Percentiles rank a stretch among this genome's conserved stretches.
phyloP scores from a whole-genome alignment of 2,329 filamentous ascomycete genomes.

The Trichophaea hybrida region DNA sequence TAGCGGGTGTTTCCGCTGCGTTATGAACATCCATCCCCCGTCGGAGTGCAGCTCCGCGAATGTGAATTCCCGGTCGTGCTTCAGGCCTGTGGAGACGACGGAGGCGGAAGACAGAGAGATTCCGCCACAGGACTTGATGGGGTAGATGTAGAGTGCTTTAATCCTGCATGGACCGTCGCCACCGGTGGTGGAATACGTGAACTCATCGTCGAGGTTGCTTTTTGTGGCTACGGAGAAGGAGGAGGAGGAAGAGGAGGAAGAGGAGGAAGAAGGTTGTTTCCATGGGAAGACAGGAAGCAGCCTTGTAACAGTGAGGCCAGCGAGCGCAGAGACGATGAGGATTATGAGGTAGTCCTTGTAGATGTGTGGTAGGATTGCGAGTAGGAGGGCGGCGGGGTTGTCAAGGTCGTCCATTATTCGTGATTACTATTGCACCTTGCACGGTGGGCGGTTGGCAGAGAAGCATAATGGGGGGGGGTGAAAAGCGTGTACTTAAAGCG shows the following conservation, averaged over 20 bases:
- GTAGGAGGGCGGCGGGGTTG: too few relatives aligned
- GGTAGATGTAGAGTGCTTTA: constrained; percentile 43
- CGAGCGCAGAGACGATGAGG: neutral
- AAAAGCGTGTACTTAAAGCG: too few relatives aligned
- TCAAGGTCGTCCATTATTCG: too few relatives aligned
- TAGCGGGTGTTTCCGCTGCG: constrained; percentile 52
- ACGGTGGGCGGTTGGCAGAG: neutral
- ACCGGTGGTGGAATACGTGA: constrained; percentile 2
- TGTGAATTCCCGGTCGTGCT: constrained; percentile 69
- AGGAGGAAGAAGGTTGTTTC: constrained; percentile 1
- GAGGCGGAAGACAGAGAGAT: constrained; percentile 55
- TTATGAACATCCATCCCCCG: constrained; percentile 55
- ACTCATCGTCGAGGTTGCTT: constrained; percentile 8
- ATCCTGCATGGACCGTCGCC: neutral
- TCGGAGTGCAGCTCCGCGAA: constrained; percentile 42
- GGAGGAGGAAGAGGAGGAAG: neutral
- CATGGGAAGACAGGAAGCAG: neutral
- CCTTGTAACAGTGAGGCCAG: neutral
- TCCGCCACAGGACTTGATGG: constrained; percentile 66
- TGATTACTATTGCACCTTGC: too few relatives aligned
- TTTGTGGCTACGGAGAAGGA: neutral
- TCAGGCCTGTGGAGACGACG: constrained; percentile 54
- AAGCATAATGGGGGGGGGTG: neutral
- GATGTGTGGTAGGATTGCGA: too few relatives aligned
- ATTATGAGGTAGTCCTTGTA: too few relatives aligned